phyloP scores from a whole-genome alignment of 768 basidiomycete species.

The Russula sp. region DNA sequence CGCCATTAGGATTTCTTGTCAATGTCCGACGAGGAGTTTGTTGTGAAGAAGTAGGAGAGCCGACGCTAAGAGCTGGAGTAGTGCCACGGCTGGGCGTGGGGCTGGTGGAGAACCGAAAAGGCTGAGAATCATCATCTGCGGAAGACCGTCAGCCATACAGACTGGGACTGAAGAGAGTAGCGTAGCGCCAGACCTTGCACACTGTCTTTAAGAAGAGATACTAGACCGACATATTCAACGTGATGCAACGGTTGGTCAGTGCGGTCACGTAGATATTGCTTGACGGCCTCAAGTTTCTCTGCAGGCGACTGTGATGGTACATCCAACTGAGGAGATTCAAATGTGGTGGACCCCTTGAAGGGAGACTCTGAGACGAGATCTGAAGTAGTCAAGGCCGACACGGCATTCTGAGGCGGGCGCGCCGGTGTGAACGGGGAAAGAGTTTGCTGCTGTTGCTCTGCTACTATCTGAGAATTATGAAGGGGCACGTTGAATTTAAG shows the following conservation, averaged over 20 bases:
- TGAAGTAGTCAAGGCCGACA: conserved; percentile 1
- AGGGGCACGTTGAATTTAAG: not conserved
- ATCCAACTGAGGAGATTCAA: conserved; percentile 21
- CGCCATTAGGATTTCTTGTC: conserved; percentile 69
- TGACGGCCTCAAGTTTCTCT: conserved; percentile 49
- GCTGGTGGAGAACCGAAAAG: conserved; percentile 61
- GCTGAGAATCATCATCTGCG: conserved; percentile 39
- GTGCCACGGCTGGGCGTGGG: conserved; percentile 44
- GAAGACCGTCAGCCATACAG: conserved; percentile 25
- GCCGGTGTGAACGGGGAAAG: conserved; percentile 18
- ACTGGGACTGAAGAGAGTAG: not conserved
- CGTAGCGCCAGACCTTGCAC: conserved; percentile 42
- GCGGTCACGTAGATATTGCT: conserved; percentile 45
- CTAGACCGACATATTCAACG: conserved; percentile 54
- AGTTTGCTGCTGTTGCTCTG: conserved; percentile 7
- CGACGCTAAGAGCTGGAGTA: conserved; percentile 35
- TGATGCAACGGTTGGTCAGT: conserved; percentile 48
- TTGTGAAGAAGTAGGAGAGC: conserved; percentile 31
- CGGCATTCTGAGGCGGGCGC: conserved; percentile 1
- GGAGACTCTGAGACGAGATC: conserved; percentile 18
- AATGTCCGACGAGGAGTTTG: conserved; percentile 53
- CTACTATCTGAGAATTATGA: conserved; percentile 9
- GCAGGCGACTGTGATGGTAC: conserved; percentile 37
- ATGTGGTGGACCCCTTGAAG: conserved; percentile 29
- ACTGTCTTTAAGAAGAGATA: conserved; percentile 53